These are phyloP conservation scores for Colletotrichum brevisporum DNA, from an alignment of 2,329 filamentous ascomycete genomes.

Conservation along the genomic window DNA sequence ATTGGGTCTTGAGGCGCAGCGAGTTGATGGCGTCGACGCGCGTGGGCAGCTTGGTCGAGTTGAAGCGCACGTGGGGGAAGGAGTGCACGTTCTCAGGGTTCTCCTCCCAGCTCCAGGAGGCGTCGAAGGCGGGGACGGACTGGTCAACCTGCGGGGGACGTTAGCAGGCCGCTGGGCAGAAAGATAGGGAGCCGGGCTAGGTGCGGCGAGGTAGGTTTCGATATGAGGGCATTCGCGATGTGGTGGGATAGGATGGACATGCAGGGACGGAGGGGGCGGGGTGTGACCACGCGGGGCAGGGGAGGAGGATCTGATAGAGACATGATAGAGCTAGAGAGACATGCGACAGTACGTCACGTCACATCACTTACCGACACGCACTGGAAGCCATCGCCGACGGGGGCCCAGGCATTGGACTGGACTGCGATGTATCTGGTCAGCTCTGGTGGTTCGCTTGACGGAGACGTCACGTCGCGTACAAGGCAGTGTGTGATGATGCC, in stretches of 20 bases:
- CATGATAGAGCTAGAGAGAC: not conserved
- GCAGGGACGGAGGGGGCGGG: not conserved
- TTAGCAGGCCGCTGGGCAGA: not conserved
- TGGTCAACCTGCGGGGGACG: constrained; percentile 43
- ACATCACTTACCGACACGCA: constrained; percentile 48
- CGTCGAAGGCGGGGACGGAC: constrained; percentile 48
- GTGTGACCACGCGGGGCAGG: not conserved
- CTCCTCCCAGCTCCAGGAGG: constrained; percentile 50
- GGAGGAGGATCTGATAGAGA: not conserved
- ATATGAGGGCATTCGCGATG: not conserved
- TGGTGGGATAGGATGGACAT: not conserved
- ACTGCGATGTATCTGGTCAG: constrained; percentile 41
- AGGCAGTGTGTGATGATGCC: not conserved
- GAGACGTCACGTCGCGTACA: not conserved
- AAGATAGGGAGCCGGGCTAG: not conserved
- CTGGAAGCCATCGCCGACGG: constrained; percentile 46
- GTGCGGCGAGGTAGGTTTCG: not conserved
- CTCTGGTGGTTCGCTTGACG: not conserved
- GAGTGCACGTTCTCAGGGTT: constrained; percentile 48
- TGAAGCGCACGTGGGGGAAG: constrained; percentile 51
- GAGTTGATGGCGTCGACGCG: constrained; percentile 48
- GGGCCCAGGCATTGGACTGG: constrained; percentile 51
- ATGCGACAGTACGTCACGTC: constrained; percentile 7
- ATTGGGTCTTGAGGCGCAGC: constrained; percentile 46
- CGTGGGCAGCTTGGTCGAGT: constrained; percentile 45